phyloP scores from a whole-genome alignment of 2,329 filamentous ascomycete genomes.

The Diaporthe humulicola region DNA sequence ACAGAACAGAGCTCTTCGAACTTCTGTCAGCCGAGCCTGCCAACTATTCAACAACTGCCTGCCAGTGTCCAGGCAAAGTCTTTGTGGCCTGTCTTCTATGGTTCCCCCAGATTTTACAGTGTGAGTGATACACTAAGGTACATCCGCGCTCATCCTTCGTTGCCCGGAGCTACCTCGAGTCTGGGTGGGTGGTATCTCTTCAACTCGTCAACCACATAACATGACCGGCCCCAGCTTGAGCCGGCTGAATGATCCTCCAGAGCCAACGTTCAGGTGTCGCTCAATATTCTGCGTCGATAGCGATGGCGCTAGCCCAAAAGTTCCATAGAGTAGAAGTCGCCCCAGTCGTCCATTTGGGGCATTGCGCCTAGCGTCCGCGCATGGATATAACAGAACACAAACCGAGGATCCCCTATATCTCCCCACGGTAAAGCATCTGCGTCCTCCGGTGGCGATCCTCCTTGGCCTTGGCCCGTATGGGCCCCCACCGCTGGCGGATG shows the following conservation, averaged over 20 bases:
- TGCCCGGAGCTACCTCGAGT: background rate
- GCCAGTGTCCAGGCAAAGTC: background rate
- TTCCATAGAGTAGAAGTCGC: background rate
- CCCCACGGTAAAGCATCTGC: conserved; percentile 64
- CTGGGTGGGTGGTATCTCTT: too few relatives aligned
- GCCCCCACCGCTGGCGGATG: conserved; percentile 69
- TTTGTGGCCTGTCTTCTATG: background rate
- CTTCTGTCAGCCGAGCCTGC: background rate
- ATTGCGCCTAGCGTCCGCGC: background rate
- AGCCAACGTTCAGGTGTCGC: background rate
- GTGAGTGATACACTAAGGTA: background rate
- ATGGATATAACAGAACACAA: background rate
- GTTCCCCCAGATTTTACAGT: conserved; percentile 12
- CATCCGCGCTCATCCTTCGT: background rate
- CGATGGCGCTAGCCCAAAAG: background rate
- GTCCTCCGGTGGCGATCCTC: conserved; percentile 68
- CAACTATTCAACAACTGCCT: background rate
- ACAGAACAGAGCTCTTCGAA: conserved; percentile 29
- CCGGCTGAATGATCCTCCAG: background rate
- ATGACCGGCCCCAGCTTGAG: background rate
- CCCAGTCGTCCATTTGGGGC: background rate
- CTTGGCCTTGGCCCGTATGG: conserved; percentile 65
- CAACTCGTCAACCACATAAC: background rate
- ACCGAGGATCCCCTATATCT: conserved; percentile 56
- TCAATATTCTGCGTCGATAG: background rate